These are phyloP conservation scores for Coniochaeta hoffmannii DNA, from an alignment of 2,329 filamentous ascomycete genomes.

Conservation along the genomic window DNA sequence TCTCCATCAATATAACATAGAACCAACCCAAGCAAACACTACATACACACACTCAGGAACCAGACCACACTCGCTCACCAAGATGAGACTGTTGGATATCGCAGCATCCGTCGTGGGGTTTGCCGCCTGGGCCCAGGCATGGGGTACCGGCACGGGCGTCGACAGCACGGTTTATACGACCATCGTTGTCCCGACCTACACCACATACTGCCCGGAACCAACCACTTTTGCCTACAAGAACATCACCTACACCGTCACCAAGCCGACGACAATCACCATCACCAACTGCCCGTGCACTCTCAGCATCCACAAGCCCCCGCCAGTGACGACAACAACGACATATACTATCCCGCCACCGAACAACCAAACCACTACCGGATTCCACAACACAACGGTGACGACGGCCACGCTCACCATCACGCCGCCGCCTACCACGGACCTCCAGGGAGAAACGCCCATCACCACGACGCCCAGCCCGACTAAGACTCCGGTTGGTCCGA, in stretches of 20 bases:
- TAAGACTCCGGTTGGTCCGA: slow-evolving; percentile 2
- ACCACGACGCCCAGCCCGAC: neutral
- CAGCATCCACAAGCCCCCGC: neutral
- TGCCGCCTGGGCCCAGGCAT: slow-evolving; percentile 12
- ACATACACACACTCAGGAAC: slow-evolving; percentile 6
- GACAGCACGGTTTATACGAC: neutral
- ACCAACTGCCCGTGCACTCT: slow-evolving; percentile 18
- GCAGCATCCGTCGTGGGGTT: slow-evolving; percentile 24
- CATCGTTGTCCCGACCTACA: slow-evolving; percentile 28
- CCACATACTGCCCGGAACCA: slow-evolving; percentile 34
- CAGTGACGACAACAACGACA: neutral
- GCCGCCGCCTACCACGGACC: neutral
- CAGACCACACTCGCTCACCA: slow-evolving; percentile 7
- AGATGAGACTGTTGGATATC: slow-evolving; percentile 27
- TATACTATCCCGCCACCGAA: neutral
- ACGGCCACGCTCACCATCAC: neutral
- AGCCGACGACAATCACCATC: slow-evolving; percentile 34
- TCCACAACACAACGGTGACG: neutral
- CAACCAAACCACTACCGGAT: neutral
- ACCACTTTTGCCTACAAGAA: slow-evolving; percentile 31
- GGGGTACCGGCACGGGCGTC: neutral
- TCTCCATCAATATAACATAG: neutral
- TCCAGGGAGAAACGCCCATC: neutral
- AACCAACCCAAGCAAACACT: neutral
- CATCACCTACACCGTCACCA: slow-evolving; percentile 35